Conservation (phyloP, 2,329 filamentous ascomycete genomes). For the Cephalotrichum gorgonifer region DNA sequence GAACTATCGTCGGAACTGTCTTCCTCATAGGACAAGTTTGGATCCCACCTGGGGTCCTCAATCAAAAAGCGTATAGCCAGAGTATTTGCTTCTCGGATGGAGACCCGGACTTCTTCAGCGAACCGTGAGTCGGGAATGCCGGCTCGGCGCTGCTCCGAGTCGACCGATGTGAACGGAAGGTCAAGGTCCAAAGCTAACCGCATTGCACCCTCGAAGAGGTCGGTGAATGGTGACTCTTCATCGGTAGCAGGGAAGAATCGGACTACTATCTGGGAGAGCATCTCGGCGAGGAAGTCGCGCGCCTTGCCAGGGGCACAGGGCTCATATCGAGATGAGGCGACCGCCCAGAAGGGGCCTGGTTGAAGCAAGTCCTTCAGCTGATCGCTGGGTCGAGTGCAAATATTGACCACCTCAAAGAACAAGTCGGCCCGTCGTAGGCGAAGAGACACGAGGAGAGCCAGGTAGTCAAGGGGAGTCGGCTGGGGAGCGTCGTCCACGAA, state of each 20-base stretch:
- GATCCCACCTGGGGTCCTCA: conserved; percentile 1
- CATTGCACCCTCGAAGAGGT: neutral
- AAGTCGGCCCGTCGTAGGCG: conserved; percentile 1
- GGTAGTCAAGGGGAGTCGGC: neutral
- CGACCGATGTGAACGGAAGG: neutral
- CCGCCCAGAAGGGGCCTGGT: conserved; percentile 1
- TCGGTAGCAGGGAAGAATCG: neutral
- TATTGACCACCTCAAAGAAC: neutral
- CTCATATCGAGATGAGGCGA: neutral
- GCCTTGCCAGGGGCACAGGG: neutral
- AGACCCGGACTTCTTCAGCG: neutral
- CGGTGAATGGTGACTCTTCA: neutral
- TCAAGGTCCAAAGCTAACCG: neutral
- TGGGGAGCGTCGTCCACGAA: neutral
- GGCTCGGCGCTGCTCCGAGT: neutral
- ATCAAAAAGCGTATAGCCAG: neutral
- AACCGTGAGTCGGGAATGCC: neutral
- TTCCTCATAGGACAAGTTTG: neutral
- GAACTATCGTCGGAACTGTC: neutral
- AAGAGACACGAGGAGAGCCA: neutral
- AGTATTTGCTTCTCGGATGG: neutral
- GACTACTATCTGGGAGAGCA: neutral
- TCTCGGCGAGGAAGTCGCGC: neutral
- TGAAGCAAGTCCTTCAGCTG: neutral
- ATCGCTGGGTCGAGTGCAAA: neutral